Evolutionary conservation across 441 rosid genomes (phyloP).

Genomic region (Syzygium malaccense): DNA sequence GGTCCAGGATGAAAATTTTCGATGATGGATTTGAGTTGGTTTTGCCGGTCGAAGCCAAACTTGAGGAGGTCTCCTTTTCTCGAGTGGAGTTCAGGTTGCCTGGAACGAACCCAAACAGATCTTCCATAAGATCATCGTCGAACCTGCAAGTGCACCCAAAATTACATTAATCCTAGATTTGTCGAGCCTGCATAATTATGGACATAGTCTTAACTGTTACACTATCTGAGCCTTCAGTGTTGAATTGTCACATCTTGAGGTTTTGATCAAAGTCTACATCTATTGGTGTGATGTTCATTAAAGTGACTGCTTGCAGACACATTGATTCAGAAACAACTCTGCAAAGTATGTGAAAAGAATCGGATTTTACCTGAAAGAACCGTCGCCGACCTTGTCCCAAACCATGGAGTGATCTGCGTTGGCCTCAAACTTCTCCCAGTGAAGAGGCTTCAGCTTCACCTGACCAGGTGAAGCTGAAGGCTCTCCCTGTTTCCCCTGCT

Average conservation of each 20-base stretch:
- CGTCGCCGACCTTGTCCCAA: conserved; percentile 81
- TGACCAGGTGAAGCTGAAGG: conserved; percentile 26
- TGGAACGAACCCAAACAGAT: conserved; percentile 82
- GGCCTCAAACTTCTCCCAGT: conserved; percentile 82
- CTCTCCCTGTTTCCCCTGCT: conserved; percentile 23
- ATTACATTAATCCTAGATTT: neutral
- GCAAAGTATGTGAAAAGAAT: neutral
- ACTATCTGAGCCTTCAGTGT: neutral
- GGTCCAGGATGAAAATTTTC: conserved; percentile 52
- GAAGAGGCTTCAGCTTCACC: conserved; percentile 82
- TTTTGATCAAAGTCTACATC: neutral
- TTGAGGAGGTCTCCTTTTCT: neutral
- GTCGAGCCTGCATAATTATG: neutral
- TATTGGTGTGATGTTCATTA: neutral
- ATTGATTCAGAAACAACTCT: neutral
- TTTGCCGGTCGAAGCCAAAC: conserved; percentile 4
- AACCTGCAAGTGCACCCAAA: conserved; percentile 31
- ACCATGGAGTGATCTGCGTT: conserved; percentile 74
- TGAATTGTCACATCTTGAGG: neutral
- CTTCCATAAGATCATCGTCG: conserved; percentile 93
- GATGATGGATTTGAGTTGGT: conserved; percentile 20
- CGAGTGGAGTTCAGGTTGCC: conserved; percentile 41
- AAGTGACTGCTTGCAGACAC: neutral
- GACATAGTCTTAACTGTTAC: neutral
- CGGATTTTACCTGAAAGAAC: conserved; percentile 35